Evolutionary conservation across 306 rosid genomes (phyloP), one percentile per base, ranked within the genome.

Genomic region (Cicer yamashitae): DNA sequence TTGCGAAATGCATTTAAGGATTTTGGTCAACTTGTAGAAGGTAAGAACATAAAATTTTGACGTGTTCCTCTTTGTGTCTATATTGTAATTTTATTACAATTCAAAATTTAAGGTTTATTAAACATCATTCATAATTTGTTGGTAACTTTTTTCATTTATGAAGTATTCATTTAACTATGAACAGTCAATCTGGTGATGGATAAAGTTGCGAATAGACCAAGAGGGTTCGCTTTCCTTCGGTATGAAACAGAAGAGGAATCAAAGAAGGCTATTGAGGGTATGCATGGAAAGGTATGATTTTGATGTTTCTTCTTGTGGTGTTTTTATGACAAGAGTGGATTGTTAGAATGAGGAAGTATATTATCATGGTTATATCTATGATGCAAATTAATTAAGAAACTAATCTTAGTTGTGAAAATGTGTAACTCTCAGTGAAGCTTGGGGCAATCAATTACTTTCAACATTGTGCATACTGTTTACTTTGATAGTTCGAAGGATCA

Each of bases 171-270:
- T 65, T 14, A 8, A 67, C 65, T 37, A 74, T 48, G 69, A 75
- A 46, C 86, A 94, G 98, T 91, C 40, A 94, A 91, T 69, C 79
- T 94, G 75, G 97, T 91, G 87, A 94, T 94, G 98, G 98, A 94
- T 86, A 91, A 74, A 84, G 67, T 94, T 64, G 98, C 98, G 38
- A 88, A 91, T 37, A 83, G 98, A 82, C 97, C 97, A 17, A 91
- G 97, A 85, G 98, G 98, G 51, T 94, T 94, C 84, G 97, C 96
- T 8, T 94, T 94, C 79, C 90, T 94, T 48, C 88, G 84, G 34
- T 94, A 94, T 65, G 90, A 86, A 77, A 85, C 93, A 1, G 88
- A 87, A 84, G 94, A 91, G 73, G 96, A 89, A 67, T 90, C 98
- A 22, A 91, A 76, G 47, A 85, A 86, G 60, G 98, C 97, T 81